A percentile compares a stretch with the other conserved stretches of the same genome.
These are phyloP conservation scores for Myrica gale DNA, from an alignment of 306 rosid species.

Conservation along the genomic window DNA sequence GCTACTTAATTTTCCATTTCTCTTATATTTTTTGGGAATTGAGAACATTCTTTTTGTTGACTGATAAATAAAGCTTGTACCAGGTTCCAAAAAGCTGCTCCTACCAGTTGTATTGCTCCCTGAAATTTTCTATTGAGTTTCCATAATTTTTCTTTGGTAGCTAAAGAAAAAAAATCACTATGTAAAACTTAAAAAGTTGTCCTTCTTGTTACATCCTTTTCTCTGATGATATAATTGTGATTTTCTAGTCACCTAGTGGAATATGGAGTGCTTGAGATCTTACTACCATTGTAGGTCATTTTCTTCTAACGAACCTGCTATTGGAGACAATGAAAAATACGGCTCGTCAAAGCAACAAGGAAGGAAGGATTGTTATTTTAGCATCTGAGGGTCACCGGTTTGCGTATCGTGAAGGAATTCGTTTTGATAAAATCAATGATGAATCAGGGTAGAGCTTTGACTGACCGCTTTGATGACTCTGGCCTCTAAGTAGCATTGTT, in stretches of 20 bases:
- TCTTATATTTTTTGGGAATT: background rate
- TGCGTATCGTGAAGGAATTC: conserved; percentile 52
- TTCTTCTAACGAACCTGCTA: conserved; percentile 75
- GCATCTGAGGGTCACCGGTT: conserved; percentile 64
- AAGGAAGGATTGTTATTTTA: conserved; percentile 71
- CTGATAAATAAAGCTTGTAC: background rate
- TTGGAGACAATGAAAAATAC: conserved; percentile 78
- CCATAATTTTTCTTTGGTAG: background rate
- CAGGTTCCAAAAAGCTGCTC: background rate
- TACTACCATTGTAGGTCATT: conserved; percentile 58
- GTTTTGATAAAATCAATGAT: conserved; percentile 60
- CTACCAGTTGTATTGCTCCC: background rate
- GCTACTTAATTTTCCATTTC: background rate
- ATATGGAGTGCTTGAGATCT: background rate
- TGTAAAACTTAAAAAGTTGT: too few species aligned
- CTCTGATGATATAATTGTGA: background rate
- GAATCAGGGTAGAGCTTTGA: conserved; percentile 59
- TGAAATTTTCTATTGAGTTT: background rate
- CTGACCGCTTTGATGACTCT: conserved; percentile 20
- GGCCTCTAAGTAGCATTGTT: background rate
- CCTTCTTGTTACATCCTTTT: background rate
- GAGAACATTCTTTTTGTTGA: background rate
- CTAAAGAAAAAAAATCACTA: background rate
- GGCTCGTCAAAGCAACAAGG: conserved; percentile 51
- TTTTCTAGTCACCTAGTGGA: conserved; percentile 3